Evolutionary conservation across 345 rosid genomes (phyloP).

Genomic region (Trapa bicornis): DNA sequence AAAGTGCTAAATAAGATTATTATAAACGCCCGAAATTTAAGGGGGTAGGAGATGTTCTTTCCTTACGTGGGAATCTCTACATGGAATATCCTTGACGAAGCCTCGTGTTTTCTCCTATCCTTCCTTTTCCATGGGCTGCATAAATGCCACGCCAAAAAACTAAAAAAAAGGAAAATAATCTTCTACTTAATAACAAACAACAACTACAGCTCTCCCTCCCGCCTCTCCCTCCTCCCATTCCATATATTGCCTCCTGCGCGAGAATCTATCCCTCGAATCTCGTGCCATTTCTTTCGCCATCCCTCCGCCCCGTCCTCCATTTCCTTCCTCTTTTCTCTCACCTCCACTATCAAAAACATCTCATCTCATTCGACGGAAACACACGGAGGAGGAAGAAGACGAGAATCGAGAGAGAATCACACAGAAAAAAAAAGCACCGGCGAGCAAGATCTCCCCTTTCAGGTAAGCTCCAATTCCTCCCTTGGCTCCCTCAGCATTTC

Average conservation of each 20-base stretch:
- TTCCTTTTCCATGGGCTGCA: neutral
- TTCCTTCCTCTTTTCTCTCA: neutral
- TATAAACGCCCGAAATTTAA: too few species aligned
- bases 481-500: too few species aligned
- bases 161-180: too few species aligned
- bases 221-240: neutral
- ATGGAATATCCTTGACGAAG: neutral
- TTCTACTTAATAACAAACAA: too few species aligned
- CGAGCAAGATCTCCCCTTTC: neutral
- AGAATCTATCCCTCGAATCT: neutral
- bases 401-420: too few species aligned
- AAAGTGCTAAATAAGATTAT: too few species aligned
- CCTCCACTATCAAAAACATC: neutral
- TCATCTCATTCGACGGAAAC: too few species aligned
- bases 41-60: too few species aligned
- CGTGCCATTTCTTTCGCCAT: neutral
- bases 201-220: too few species aligned
- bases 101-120: neutral
- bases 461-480: neutral
- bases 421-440: neutral
- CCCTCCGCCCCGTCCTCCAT: neutral
- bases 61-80: neutral
- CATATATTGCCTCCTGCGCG: neutral
- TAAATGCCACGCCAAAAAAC: neutral
- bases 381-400: too few species aligned